Evolutionary conservation across 495 filamentous ascomycete genomes (phyloP).

Genomic region (Xylona heveae): DNA sequence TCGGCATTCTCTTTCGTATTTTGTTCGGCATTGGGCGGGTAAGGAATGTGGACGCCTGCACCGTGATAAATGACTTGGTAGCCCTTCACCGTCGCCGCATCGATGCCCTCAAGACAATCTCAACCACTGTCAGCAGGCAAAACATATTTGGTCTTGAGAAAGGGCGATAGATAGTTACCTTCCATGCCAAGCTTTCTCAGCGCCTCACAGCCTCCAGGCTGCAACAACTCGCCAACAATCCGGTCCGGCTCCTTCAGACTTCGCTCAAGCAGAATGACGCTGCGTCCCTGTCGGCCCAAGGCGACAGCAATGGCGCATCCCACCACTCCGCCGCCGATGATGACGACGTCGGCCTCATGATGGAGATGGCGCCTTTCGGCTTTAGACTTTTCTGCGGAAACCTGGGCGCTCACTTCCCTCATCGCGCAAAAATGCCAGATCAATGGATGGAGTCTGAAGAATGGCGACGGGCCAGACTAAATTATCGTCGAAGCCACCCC

Average conservation of each 20-base stretch:
- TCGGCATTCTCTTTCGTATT: slow-evolving; percentile 10
- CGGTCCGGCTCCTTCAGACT: slow-evolving; percentile 87
- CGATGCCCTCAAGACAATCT: slow-evolving; percentile 76
- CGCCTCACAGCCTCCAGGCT: slow-evolving; percentile 75
- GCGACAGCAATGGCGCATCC: slow-evolving; percentile 76
- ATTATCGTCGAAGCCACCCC: too few species aligned
- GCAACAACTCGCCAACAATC: slow-evolving; percentile 88
- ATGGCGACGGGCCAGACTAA: too few species aligned
- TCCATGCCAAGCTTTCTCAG: slow-evolving; percentile 58
- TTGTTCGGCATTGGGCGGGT: slow-evolving; percentile 18
- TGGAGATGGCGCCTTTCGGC: slow-evolving; percentile 25
- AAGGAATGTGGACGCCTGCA: slow-evolving; percentile 58
- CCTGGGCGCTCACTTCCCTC: too few species aligned
- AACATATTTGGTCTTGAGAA: too few species aligned
- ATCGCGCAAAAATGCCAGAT: too few species aligned
- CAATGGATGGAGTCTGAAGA: too few species aligned
- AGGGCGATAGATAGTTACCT: slow-evolving; percentile 7
- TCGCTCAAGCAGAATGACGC: slow-evolving; percentile 73
- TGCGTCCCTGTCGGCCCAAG: slow-evolving; percentile 65
- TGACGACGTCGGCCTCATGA: slow-evolving; percentile 55
- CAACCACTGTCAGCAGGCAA: not conserved
- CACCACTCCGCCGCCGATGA: slow-evolving; percentile 78
- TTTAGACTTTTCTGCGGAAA: too few species aligned
- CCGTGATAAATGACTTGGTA: slow-evolving; percentile 78
- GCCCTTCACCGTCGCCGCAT: slow-evolving; percentile 59